Evolutionary conservation across 139 green algal species (phyloP).

Genomic region (Cymbomonas tetramitiformis): DNA sequence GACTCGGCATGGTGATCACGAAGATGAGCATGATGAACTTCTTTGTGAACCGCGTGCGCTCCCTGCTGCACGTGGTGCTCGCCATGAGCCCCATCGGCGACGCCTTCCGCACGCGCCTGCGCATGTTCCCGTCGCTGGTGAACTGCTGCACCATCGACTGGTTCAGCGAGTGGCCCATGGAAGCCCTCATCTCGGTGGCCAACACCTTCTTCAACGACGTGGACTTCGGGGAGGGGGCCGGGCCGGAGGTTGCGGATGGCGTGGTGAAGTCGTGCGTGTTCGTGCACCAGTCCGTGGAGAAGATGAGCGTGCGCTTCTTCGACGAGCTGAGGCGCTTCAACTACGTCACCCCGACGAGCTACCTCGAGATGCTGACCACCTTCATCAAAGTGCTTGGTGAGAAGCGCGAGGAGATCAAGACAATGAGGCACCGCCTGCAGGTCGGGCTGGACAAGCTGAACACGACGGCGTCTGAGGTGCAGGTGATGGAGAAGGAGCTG

Average conservation of each 20-base stretch:
- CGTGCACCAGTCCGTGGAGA: conserved; percentile 52
- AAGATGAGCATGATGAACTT: conserved; percentile 44
- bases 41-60: conserved; percentile 35
- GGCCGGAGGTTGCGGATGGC: conserved; percentile 12
- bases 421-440: conserved; percentile 36
- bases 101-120: conserved; percentile 59
- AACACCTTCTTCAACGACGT: conserved; percentile 29
- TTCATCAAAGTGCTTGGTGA: conserved; percentile 29
- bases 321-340: conserved; percentile 49
- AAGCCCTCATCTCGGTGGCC: conserved; percentile 46
- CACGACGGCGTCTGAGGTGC: conserved; percentile 42
- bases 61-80: conserved; percentile 61
- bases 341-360: conserved; percentile 35
- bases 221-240: background rate
- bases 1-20: conserved; percentile 37
- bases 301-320: conserved; percentile 36
- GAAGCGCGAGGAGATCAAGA: conserved; percentile 35
- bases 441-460: conserved; percentile 59
- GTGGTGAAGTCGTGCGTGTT: conserved; percentile 42
- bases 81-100: conserved; percentile 62
- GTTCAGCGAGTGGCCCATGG: conserved; percentile 59
- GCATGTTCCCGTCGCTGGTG: conserved; percentile 73
- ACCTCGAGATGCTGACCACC: conserved; percentile 32
- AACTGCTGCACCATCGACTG: conserved; percentile 78
- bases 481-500: conserved; percentile 60